Conservation (phyloP, 768 basidiomycete genomes). For the Termitomyces titanicus region DNA sequence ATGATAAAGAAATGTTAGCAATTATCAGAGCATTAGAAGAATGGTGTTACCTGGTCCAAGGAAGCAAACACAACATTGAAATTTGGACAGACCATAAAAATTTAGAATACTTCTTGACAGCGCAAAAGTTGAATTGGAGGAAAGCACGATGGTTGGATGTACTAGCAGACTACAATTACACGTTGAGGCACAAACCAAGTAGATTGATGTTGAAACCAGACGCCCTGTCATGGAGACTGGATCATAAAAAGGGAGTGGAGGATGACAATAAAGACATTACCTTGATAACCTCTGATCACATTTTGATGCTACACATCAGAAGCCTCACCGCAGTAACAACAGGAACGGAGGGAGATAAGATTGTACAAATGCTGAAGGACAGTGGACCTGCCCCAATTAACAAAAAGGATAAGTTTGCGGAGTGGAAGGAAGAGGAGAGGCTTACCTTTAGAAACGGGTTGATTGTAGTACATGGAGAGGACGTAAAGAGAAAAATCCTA, state of each 20-base stretch:
- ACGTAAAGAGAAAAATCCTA: no score
- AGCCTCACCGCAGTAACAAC: background rate
- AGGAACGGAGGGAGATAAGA: no score
- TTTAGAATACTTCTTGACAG: constrained; percentile 36
- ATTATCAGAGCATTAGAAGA: constrained; percentile 30
- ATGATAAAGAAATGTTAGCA: constrained; percentile 46
- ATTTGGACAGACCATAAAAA: constrained; percentile 36
- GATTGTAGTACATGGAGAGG: no score
- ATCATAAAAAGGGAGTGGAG: constrained; percentile 16
- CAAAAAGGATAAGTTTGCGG: no score
- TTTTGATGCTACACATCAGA: background rate
- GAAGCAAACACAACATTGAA: constrained; percentile 18
- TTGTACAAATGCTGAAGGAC: no score
- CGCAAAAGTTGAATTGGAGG: constrained; percentile 32
- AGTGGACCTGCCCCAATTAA: no score
- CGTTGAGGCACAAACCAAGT: no score
- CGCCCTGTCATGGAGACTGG: constrained; percentile 22
- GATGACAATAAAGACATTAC: background rate
- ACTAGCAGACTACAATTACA: constrained; percentile 34
- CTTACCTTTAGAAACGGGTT: no score
- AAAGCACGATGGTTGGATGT: constrained; percentile 39
- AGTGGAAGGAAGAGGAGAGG: no score
- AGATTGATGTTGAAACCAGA: no score
- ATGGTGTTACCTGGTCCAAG: constrained; percentile 24
- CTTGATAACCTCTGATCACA: constrained; percentile 9